Base-by-base conservation (phyloP, 2,329 filamentous ascomycete species). In the Trichoderma sp. region DNA sequence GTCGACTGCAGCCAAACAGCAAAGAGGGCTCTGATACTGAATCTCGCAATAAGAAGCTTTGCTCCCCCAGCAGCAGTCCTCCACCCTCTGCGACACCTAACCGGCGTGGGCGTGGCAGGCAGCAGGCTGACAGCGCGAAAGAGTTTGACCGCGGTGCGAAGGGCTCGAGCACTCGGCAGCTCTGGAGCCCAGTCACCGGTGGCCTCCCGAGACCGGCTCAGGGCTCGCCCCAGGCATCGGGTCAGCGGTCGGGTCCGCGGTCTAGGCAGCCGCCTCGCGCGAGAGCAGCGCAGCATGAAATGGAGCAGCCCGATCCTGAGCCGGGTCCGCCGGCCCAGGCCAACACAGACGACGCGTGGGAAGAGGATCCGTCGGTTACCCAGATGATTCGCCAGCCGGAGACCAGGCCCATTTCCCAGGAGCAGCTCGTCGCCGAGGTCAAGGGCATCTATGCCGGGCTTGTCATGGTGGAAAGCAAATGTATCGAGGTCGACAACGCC, bases 391-490 rank as follows among this genome's bases (percentile, higher is more conserved):
- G 64, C 1, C 68, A 92, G 69, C 87, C 85, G 0, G 83, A 88
- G 58, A 91, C 88, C 0, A 78, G 88, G 0, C 84, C 87, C 0
- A 93, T 95, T 7, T 89, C 88, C 0, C 88, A 92, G 67, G 89
- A 93, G 0, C 90, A 96, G 69, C 81, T 97, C 0, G 86, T 92
- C 0, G 87, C 88, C 0, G 92, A 97, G 71, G 90, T 96, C 0
- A 92, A 92, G 65, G 88, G 88, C 0, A 95, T 95, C 3, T 96
- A 97, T 71, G 88, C 89, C 0, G 92, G 91, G 0, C 77, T 97
- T 0, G 88, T 92, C 0, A 91, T 95, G 87, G 91, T 97, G 0
- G 94, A 98, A 73, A 87, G 85, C 26, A 92, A 95, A 70, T 94
- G 92, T 70, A 93, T 96, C 0, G 90, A 96, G 62, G 89, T 96